phyloP scores from a whole-genome alignment of 164 flowering plant species.

The Buxus sempervirens region DNA sequence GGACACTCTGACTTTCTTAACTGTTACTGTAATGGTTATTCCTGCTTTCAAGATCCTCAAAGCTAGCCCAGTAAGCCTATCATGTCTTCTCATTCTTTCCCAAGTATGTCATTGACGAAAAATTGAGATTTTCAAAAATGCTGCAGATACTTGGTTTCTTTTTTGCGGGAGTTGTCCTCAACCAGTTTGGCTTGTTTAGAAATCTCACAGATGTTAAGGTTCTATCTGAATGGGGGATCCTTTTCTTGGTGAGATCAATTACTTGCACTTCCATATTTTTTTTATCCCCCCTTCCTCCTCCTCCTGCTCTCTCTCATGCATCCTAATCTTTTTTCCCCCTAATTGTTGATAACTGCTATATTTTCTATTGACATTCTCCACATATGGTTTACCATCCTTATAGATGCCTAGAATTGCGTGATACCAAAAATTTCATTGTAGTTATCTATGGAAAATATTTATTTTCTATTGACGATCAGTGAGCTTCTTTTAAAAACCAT shows the following conservation, averaged over 20 bases:
- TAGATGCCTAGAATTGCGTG: background rate
- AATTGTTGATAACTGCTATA: background rate
- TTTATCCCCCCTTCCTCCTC: too few species aligned
- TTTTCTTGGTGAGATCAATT: conserved; percentile 74
- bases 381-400: background rate
- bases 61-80: conserved; percentile 88
- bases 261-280: conserved; percentile 8
- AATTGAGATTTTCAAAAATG: conserved; percentile 6
- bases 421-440: background rate
- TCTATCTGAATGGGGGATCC: conserved; percentile 98
- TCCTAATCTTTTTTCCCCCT: background rate
- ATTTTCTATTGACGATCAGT: background rate
- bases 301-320: too few species aligned
- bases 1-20: conserved; percentile 91
- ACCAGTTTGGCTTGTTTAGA: conserved; percentile 90
- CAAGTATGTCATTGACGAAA: background rate
- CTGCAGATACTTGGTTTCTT: conserved; percentile 98
- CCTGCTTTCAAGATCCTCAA: conserved; percentile 77
- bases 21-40: conserved; percentile 83
- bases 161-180: conserved; percentile 89
- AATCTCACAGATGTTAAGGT: conserved; percentile 93
- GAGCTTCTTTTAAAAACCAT: background rate
- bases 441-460: background rate
- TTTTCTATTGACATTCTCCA: background rate
- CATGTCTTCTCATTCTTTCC: background rate